phyloP scores from a whole-genome alignment of 1,284 basidiomycete genomes.

The Leccinum fallax region DNA sequence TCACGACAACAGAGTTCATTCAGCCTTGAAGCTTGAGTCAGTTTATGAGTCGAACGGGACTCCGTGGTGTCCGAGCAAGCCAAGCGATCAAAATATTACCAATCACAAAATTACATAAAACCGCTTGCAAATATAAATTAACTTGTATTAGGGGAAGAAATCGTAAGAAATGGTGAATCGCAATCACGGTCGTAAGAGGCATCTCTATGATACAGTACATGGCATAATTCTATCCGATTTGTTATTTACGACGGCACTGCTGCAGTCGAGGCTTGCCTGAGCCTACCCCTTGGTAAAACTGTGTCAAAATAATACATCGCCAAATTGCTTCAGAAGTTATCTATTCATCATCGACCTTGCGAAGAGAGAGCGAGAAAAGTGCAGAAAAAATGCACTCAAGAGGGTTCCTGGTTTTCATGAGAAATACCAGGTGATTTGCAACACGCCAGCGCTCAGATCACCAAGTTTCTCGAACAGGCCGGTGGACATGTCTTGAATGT shows the following conservation, averaged over 20 bases:
- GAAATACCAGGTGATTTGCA: conserved; percentile 55
- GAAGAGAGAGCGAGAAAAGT: conserved; percentile 3
- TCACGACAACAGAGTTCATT: neutral
- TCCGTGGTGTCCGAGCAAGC: conserved; percentile 12
- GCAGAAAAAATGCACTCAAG: conserved; percentile 21
- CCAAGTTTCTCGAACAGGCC: conserved; percentile 48
- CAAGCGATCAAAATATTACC: neutral
- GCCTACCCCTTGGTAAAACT: conserved; percentile 15
- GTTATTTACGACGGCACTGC: conserved; percentile 8
- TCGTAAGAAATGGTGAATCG: conserved; percentile 1
- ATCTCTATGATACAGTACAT: conserved; percentile 26
- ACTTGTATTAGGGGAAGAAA: conserved; percentile 9
- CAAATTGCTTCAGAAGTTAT: conserved; percentile 12
- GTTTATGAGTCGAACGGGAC: neutral
- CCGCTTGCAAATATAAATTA: conserved; percentile 2
- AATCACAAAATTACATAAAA: neutral
- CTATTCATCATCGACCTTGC: conserved; percentile 11
- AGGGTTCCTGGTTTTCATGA: conserved; percentile 41
- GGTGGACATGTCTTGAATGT: conserved; percentile 55
- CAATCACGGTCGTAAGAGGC: conserved; percentile 7
- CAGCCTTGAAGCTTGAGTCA: neutral
- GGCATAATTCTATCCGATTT: conserved; percentile 19
- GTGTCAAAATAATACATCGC: conserved; percentile 23
- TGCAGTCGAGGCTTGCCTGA: conserved; percentile 27
- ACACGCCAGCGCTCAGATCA: conserved; percentile 42